Conservation (phyloP, 768 basidiomycete species). For the Saitozyma sp. region DNA sequence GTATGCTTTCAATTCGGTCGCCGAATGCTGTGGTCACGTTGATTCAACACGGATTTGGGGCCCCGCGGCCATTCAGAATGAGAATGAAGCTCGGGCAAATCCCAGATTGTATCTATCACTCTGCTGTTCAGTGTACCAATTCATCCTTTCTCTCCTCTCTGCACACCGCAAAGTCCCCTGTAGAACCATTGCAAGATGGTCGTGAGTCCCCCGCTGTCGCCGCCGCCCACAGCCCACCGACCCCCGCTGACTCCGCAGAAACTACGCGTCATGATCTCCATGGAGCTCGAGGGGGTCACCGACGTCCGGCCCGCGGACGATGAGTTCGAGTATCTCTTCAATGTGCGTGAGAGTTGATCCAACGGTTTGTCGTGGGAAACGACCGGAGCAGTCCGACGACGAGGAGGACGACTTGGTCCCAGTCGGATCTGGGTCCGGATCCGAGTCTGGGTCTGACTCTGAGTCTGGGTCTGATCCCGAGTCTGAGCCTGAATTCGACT, state of each 20-base stretch:
- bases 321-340: conserved; percentile 48
- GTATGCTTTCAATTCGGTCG: no score
- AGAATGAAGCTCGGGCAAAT: not conserved
- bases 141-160: not conserved
- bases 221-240: not conserved
- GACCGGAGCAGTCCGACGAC: no score
- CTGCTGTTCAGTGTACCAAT: not conserved
- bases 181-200: conserved; percentile 5
- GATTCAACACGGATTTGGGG: no score
- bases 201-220: conserved; percentile 1
- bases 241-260: conserved; percentile 32
- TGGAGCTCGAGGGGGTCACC: conserved; percentile 51
- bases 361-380: no score
- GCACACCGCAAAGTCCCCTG: not conserved
- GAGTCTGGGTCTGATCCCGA: no score
- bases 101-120: not conserved
- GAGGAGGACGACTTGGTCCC: no score
- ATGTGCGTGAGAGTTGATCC: conserved; percentile 24
- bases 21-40: no score
- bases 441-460: no score
- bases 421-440: no score
- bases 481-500: no score
- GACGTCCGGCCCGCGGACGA: conserved; percentile 42
- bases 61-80: not conserved
- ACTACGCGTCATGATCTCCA: conserved; percentile 42